Evolutionary conservation across 148 eudicot genomes (phyloP).

Genomic region (Chenopodium album): DNA sequence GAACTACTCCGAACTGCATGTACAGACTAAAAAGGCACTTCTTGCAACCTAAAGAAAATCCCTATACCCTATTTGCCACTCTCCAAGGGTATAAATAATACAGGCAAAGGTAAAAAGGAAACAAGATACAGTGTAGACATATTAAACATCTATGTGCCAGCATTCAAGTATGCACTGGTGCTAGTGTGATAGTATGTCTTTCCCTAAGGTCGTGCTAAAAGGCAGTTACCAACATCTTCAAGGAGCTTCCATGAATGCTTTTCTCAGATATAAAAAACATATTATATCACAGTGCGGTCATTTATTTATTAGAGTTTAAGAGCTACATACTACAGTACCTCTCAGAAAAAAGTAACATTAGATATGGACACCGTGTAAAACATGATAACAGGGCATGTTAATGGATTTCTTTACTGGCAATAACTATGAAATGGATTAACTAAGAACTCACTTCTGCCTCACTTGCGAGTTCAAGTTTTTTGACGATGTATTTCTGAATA

Average conservation of each 20-base stretch:
- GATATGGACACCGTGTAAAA: not conserved
- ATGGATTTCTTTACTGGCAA: not conserved
- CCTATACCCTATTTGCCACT: not conserved
- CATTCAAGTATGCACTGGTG: not conserved
- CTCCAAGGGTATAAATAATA: not conserved
- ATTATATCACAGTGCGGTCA: not conserved
- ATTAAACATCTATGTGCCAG: not conserved
- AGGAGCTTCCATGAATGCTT: not conserved
- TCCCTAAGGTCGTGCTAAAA: not conserved
- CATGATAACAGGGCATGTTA: not conserved
- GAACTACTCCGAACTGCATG: not conserved
- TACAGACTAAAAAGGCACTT: not conserved
- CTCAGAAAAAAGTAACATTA: not conserved
- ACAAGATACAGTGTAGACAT: not conserved
- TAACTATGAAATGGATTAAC: not conserved
- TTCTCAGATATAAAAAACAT: not conserved
- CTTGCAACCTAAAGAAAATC: not conserved
- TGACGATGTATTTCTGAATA: conserved; percentile 61
- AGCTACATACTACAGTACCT: not conserved
- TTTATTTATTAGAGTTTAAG: not conserved
- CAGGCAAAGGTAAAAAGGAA: not conserved
- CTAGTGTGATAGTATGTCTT: not conserved
- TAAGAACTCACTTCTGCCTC: conserved; percentile 56
- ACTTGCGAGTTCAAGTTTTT: conserved; percentile 62
- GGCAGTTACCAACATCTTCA: not conserved